Conservation (phyloP, 768 basidiomycete genomes). For the Lactifluus volemus region DNA sequence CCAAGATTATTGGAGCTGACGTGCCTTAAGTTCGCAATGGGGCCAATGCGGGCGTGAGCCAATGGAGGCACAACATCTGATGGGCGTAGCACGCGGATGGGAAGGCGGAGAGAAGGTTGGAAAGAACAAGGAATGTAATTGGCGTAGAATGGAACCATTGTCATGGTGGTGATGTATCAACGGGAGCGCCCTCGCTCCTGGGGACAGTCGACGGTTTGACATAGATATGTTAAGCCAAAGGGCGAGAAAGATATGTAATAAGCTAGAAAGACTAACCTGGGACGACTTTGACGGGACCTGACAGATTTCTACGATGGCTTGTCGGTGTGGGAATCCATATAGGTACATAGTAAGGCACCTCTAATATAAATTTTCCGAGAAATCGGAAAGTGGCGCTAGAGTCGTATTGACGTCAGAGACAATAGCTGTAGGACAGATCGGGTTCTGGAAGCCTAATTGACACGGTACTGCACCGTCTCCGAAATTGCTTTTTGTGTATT, state of each 20-base stretch:
- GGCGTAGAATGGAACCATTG: conserved; percentile 3
- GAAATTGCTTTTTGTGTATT: neutral
- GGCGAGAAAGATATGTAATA: no score
- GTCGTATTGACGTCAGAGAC: conserved; percentile 1
- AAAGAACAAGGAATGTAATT: neutral
- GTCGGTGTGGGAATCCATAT: conserved; percentile 1
- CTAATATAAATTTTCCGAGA: conserved; percentile 3
- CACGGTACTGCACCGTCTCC: neutral
- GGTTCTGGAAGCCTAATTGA: conserved; percentile 8
- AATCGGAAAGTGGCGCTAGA: neutral
- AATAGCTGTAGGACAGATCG: neutral
- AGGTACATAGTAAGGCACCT: neutral
- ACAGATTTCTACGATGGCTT: neutral
- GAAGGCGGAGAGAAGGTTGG: neutral
- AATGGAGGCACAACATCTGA: conserved; percentile 1
- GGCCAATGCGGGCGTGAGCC: conserved; percentile 4
- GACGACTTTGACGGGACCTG: conserved; percentile 3
- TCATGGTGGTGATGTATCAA: neutral
- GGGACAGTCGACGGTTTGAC: neutral
- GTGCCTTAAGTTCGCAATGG: neutral
- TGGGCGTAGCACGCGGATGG: neutral
- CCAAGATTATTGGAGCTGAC: neutral
- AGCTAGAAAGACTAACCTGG: neutral
- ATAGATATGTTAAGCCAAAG: neutral
- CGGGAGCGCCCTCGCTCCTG: neutral